phyloP scores from a whole-genome alignment of 345 rosid genomes.

The Acer negundo region DNA sequence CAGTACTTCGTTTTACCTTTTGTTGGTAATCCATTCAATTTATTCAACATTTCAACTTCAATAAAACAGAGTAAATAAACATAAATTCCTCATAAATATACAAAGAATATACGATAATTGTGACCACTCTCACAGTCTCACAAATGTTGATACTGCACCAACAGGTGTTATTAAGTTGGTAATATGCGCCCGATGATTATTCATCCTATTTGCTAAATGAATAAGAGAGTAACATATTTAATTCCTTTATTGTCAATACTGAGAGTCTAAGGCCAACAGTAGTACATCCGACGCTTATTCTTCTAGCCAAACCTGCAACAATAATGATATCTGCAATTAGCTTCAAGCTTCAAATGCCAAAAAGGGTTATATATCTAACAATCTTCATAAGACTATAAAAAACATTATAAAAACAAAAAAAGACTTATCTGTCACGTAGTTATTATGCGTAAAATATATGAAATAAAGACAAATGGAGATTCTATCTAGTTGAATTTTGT shows the following conservation, averaged over 20 bases:
- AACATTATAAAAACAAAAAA: not conserved
- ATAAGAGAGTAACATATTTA: not conserved
- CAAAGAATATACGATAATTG: too few species aligned
- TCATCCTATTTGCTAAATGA: not conserved
- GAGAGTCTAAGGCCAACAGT: not conserved
- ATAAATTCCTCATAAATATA: too few species aligned
- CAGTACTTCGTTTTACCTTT: too few species aligned
- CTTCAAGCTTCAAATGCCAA: constrained; percentile 5
- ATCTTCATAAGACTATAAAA: not conserved
- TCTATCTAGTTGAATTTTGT: too few species aligned
- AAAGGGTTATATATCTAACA: not conserved
- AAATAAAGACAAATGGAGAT: too few species aligned
- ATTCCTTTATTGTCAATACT: not conserved
- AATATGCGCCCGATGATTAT: not conserved
- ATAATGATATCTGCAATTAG: not conserved
- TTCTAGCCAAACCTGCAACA: not conserved
- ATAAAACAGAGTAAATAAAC: too few species aligned
- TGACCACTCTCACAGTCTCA: too few species aligned
- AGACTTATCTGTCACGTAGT: not conserved
- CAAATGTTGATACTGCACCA: not conserved
- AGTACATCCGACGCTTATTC: not conserved
- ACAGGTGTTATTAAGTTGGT: not conserved
- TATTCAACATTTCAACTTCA: too few species aligned
- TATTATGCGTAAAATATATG: not conserved
- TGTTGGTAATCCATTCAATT: too few species aligned